Evolutionary conservation across 2,329 filamentous ascomycete genomes (phyloP), one percentile per base, ranked within the genome.

Genomic region (Tolypocladium ovalisporum): DNA sequence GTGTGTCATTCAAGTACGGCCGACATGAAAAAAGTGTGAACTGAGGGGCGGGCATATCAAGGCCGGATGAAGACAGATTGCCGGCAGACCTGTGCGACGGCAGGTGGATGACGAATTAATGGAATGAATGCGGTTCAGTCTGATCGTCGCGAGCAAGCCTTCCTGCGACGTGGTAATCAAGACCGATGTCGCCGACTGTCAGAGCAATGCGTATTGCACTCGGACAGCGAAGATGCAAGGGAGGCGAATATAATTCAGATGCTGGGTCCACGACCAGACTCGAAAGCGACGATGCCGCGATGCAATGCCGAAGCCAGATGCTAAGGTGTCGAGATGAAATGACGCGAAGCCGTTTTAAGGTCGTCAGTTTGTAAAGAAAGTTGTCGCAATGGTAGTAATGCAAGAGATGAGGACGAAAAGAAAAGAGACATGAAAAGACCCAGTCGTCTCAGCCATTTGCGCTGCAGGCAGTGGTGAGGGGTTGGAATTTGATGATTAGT

Each of bases 401-500:
- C 47, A 42, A 53, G 37, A 39, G 40, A 17, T 52, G 37, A 52
- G 24, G 27, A 32, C 17, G 5, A 13, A 13, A 51, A 52, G 44
- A 53, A 44, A 37, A 22, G 29, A 13, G 40, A 27, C n/a, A n/a
- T 27, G 37, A 35, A 37, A 53, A 44, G 9, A 42, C 22, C 27
- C 34, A 39, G 24, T 55, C 19, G 47, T 17, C 29, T 62, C 58
- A 59, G 61, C 57, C 63, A 62, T 61, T 56, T 65, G 64, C 63
- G 61, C 64, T 64, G 65, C 62, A 66, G 64, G 64, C 63, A 63
- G 58, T 62, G 63, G 60, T 56, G 27, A 52, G 54, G 6, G 51
- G n/a, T 4, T 36, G 24, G 24, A 12, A 12, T 36, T 60, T 54
- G 49, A 58, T 57, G 57, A 60, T 78, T 73, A 87, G 68, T 84